Base-by-base conservation (phyloP, 371 early-diverging fungal genomes). In the Mucor irregularis region DNA sequence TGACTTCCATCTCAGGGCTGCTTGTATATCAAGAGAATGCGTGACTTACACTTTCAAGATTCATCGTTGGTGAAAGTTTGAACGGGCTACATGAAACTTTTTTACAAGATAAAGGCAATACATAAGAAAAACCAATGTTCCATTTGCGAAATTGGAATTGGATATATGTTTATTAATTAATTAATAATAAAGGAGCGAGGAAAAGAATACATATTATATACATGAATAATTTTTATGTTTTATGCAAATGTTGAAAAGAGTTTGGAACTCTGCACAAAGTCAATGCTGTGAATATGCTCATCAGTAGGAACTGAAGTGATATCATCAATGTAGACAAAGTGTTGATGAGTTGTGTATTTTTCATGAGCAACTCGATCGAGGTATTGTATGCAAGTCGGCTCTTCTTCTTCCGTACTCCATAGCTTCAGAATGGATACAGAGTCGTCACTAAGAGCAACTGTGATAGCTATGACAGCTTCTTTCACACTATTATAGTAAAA, bases 241-340 rank as follows among this genome's bases (percentile, higher is more conserved):
- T 49, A 54, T 37, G 45, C 8, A 48, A 56, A 56, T 16, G 42
- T 49, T 13, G 43, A 31, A 22, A 21, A 42, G 8, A 58, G 19
- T 0, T 35, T 28, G 19, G 30, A 2, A 31, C 57, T 56, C 1
- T 45, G 22, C 2, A 64, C 47, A 43, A 64, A 64, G 19, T 64
- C 60, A 8, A 57, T 24, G 31, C 55, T 34, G 11, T n/a, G 8
- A 4, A 25, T 34, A 7, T 40, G 22, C 1, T 56, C 30, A 17
- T 31, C 48, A 6, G 24, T 2, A 0, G 42, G 5, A 14, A 66
- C 39, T 33, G 57, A 30, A 0, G n/a, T 29, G 11, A 53, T 39
- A 40, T 66, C 66, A 44, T 66, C 66, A 0, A 53, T 58, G 21
- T 57, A 56, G 0, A 66, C 50, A 49, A 66, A 66, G 5, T 61